phyloP scores from a whole-genome alignment of 2,329 filamentous ascomycete genomes.

The Saccharata proteae region DNA sequence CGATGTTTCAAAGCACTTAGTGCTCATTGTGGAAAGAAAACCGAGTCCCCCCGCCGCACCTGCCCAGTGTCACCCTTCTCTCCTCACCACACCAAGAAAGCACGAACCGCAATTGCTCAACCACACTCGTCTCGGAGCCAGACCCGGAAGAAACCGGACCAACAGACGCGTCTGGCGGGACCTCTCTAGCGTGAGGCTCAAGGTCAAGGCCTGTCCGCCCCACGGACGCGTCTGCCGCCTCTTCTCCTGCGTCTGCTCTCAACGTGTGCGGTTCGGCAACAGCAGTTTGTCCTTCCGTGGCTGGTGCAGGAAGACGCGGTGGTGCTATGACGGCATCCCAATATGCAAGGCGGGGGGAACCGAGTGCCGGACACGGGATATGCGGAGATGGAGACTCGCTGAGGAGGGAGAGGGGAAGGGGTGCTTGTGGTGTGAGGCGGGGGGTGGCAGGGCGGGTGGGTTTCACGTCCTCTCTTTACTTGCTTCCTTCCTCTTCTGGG shows the following conservation, averaged over 20 bases:
- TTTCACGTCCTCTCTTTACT: too few species aligned
- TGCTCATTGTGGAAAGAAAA: too few species aligned
- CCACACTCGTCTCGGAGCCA: slow-evolving; percentile 10
- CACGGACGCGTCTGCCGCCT: slow-evolving; percentile 2
- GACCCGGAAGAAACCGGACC: slow-evolving; percentile 9
- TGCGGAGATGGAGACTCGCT: background rate
- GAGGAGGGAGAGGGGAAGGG: slow-evolving; percentile 1
- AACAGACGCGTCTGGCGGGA: slow-evolving; percentile 16
- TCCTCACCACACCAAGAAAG: slow-evolving; percentile 4
- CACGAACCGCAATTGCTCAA: slow-evolving; percentile 7
- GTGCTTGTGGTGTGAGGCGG: background rate
- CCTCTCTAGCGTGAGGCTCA: slow-evolving; percentile 30
- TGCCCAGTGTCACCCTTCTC: background rate
- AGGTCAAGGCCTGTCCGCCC: slow-evolving; percentile 27
- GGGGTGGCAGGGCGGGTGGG: too few species aligned
- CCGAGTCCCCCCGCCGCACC: background rate
- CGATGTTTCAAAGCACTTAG: too few species aligned
- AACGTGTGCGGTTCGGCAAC: too few species aligned
- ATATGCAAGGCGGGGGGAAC: background rate
- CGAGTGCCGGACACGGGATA: background rate
- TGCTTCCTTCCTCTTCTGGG: too few species aligned
- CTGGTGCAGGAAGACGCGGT: background rate
- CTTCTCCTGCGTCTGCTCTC: background rate
- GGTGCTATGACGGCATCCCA: slow-evolving; percentile 1
- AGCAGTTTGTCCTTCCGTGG: background rate